A percentile compares a stretch with the other conserved stretches of the same genome.
phyloP scores from a whole-genome alignment of 2,329 filamentous ascomycete genomes.

The Periconia sp. region DNA sequence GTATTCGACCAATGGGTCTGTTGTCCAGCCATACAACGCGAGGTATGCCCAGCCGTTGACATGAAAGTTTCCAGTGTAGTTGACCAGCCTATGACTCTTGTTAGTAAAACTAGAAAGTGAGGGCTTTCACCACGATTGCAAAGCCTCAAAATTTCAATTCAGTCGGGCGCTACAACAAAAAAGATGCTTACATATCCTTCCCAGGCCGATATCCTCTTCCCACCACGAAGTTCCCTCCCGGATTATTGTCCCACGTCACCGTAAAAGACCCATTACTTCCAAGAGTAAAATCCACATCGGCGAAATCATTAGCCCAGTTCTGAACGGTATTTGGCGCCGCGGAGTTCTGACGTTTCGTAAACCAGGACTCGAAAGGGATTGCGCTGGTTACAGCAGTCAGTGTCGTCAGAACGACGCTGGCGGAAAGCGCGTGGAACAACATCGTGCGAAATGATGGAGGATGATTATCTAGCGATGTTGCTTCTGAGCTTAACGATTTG shows the following conservation, averaged over 20 bases:
- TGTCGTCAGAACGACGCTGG: neutral
- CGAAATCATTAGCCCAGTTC: slow-evolving; percentile 10
- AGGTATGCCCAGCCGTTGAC: slow-evolving; percentile 30
- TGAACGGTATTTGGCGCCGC: slow-evolving; percentile 5
- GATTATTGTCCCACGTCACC: slow-evolving; percentile 5
- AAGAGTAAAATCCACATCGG: slow-evolving; percentile 3
- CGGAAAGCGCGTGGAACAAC: neutral
- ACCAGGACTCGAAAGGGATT: neutral
- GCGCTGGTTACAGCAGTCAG: neutral
- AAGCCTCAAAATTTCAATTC: neutral
- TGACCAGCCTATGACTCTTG: neutral
- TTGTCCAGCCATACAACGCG: slow-evolving; percentile 58
- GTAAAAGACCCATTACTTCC: neutral
- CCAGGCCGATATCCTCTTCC: slow-evolving; percentile 9
- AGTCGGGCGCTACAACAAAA: neutral
- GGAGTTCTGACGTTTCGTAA: neutral
- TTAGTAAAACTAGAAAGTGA: no score
- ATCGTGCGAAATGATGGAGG: neutral
- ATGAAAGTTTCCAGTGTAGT: slow-evolving; percentile 21
- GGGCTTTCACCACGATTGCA: no score
- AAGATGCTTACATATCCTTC: slow-evolving; percentile 4
- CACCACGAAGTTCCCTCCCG: slow-evolving; percentile 9
- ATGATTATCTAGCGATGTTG: neutral
- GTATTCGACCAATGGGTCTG: slow-evolving; percentile 52
- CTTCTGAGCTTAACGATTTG: neutral